Base-by-base conservation (phyloP, 495 filamentous ascomycete species). In the Tuber aestivum region DNA sequence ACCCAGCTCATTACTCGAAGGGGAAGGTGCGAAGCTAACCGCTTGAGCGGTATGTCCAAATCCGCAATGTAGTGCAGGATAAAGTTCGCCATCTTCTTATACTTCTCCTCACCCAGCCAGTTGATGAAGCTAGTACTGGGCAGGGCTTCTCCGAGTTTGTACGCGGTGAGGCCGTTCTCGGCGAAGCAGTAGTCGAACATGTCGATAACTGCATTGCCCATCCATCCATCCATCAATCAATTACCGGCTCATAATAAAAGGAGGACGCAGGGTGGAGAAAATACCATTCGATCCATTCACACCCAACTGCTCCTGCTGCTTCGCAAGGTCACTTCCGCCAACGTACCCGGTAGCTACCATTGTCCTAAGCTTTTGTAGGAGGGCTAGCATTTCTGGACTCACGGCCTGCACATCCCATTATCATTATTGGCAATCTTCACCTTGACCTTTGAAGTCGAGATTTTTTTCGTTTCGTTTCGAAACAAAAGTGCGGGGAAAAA, bases 111-210 rank as follows among this genome's bases (percentile, higher is more conserved):
- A 70, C 95, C 95, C 75, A 99, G 85, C 92, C 92, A 97, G 75
- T 88, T 83, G 85, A 99, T 97, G 88, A 98, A 99, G 85, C 87
- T 91, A 81, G 90, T 90, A 79, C 88, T 89, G 2, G 91, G 85
- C 27, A 99, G 88, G 71, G 87, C 86, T 80, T 88, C 83, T 77
- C 95, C 95, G 80, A 93, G 83, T 78, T 92, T 93, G 86, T 87
- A 95, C n/a, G 94, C 95, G 0, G 91, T 94, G 75, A 99, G 89
- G 2, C 95, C 95, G 85, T 98, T 97, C 86, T 98, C 95, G 72
- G 93, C 85, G 87, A 98, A 98, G 87, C 92, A 95, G 86, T 93
- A 97, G 86, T 98, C 95, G 86, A 98, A 99, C 75, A 97, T 89
- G 61, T 83, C 79, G 44, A 79, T 78, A 65, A 83, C 82, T 83